A percentile compares a stretch with the other conserved stretches of the same genome.
Evolutionary conservation across 495 filamentous ascomycete species (phyloP).

Genomic region (Staphylotrichum tortipilum): DNA sequence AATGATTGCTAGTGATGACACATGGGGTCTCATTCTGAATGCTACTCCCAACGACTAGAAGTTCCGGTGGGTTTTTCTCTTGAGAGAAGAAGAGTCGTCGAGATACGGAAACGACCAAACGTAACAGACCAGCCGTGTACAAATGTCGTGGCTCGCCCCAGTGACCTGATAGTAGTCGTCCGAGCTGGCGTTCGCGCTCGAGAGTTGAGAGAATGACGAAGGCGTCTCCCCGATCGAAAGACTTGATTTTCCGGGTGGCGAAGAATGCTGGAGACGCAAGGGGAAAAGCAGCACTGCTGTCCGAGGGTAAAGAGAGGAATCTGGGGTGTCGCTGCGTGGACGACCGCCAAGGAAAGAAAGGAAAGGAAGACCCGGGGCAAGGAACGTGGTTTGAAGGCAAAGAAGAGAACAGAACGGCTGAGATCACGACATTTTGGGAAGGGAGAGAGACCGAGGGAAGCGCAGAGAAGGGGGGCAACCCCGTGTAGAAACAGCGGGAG

Average conservation of each 20-base stretch:
- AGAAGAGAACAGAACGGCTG: constrained; percentile 12
- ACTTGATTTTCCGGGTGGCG: neutral
- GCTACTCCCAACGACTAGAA: neutral
- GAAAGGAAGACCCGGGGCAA: constrained; percentile 4
- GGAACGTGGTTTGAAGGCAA: constrained; percentile 3
- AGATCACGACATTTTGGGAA: constrained; percentile 6
- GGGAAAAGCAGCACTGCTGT: constrained; percentile 3
- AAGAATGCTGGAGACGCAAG: constrained; percentile 6
- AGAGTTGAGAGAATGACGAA: constrained; percentile 7
- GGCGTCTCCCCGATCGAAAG: neutral
- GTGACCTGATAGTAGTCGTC: neutral
- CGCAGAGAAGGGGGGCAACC: constrained; percentile 4
- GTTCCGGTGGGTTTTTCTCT: neutral
- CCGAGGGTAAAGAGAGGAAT: neutral
- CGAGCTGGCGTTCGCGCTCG: no score
- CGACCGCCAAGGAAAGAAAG: constrained; percentile 5
- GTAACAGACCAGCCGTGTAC: constrained; percentile 32
- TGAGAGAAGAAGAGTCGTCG: neutral
- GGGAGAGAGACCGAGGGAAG: neutral
- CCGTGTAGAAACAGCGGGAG: constrained; percentile 6
- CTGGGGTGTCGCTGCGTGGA: constrained; percentile 4
- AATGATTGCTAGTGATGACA: constrained; percentile 23
- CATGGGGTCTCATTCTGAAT: constrained; percentile 33
- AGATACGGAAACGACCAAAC: constrained; percentile 6
- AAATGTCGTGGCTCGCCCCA: constrained; percentile 25